phyloP scores from a whole-genome alignment of 2,329 filamentous ascomycete species.

The Fusarium sp. region DNA sequence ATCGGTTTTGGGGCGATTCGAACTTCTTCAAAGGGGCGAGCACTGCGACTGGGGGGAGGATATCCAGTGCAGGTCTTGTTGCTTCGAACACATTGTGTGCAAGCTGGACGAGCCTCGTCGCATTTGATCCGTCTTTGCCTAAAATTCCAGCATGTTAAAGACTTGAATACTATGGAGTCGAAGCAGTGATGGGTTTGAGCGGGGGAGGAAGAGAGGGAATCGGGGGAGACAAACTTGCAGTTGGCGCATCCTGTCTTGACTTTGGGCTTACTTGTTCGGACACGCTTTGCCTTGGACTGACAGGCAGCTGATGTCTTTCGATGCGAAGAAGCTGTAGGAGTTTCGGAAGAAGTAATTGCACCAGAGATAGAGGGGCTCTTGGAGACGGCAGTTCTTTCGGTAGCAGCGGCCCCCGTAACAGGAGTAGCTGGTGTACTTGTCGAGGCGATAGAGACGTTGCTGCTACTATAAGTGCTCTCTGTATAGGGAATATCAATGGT shows the following conservation, averaged over 20 bases:
- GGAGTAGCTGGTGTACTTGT: slow-evolving; percentile 32
- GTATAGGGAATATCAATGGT: slow-evolving; percentile 20
- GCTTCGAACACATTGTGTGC: slow-evolving; percentile 67
- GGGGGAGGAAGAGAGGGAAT: neutral
- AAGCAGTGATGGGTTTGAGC: slow-evolving; percentile 6
- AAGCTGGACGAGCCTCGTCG: slow-evolving; percentile 69
- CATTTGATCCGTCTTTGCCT: slow-evolving; percentile 72
- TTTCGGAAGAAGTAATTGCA: slow-evolving; percentile 2
- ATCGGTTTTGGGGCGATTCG: slow-evolving; percentile 60
- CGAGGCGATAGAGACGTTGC: slow-evolving; percentile 32
- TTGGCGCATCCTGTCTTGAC: slow-evolving; percentile 73
- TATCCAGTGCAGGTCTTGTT: slow-evolving; percentile 69
- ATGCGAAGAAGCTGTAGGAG: slow-evolving; percentile 12
- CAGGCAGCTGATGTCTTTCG: slow-evolving; percentile 9
- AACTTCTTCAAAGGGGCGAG: slow-evolving; percentile 57
- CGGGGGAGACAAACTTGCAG: slow-evolving; percentile 67
- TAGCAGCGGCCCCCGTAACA: slow-evolving; percentile 6
- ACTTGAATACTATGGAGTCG: slow-evolving; percentile 25
- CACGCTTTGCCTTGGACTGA: slow-evolving; percentile 50
- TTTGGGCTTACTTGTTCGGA: slow-evolving; percentile 65
- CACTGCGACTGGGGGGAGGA: slow-evolving; percentile 62
- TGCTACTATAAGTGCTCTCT: slow-evolving; percentile 33
- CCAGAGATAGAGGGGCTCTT: slow-evolving; percentile 17
- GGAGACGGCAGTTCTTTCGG: slow-evolving; percentile 4
- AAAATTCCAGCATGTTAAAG: slow-evolving; percentile 30